Evolutionary conservation across 257 asterid genomes (phyloP).

Genomic region (Scutellaria baicalensis): DNA sequence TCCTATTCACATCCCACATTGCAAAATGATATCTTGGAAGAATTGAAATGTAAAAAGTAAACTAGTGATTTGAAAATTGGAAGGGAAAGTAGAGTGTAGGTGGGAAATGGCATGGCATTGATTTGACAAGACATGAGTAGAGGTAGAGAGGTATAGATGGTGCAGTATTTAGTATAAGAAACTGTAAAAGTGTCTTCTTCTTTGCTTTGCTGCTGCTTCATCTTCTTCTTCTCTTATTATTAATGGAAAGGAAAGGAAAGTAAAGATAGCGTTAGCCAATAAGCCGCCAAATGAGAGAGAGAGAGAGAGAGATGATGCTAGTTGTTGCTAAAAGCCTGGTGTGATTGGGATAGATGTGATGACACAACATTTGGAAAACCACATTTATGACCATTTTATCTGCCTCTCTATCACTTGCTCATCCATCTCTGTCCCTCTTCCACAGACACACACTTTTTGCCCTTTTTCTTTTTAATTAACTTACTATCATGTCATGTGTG

Average conservation of each 20-base stretch:
- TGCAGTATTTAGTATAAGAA: neutral
- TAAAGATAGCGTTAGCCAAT: neutral
- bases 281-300: conserved; percentile 30
- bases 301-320: conserved; percentile 18
- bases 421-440: conserved; percentile 4
- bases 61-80: too few relatives aligned
- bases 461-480: too few relatives aligned
- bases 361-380: neutral
- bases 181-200: neutral
- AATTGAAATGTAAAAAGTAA: too few relatives aligned
- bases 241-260: neutral
- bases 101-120: neutral
- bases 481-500: too few relatives aligned
- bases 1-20: conserved; percentile 1
- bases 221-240: too few relatives aligned
- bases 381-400: conserved; percentile 9
- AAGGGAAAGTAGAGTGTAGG: too few relatives aligned
- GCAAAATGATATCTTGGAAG: too few relatives aligned
- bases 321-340: conserved; percentile 14
- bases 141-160: neutral
- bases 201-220: too few relatives aligned
- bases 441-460: neutral
- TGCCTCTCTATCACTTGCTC: neutral
- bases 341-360: conserved; percentile 16
- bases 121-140: conserved; percentile 10